phyloP scores from a whole-genome alignment of 2,329 filamentous ascomycete genomes.

The Colletotrichum liaoningense region DNA sequence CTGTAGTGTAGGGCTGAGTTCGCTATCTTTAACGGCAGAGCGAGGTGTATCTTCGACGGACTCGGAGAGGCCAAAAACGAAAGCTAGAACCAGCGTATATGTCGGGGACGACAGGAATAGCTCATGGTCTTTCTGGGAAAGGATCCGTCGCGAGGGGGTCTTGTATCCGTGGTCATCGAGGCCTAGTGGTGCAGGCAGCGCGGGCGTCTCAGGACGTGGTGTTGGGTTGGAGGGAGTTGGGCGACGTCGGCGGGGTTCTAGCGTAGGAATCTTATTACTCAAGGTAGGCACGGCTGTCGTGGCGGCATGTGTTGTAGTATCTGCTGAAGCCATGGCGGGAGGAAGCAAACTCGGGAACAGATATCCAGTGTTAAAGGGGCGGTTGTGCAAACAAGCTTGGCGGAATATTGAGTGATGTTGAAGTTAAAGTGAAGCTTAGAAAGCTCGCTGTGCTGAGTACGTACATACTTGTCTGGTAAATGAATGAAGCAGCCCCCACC shows the following conservation, averaged over 20 bases:
- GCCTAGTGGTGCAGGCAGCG: slow-evolving; percentile 75
- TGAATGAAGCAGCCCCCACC: background rate
- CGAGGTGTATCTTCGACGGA: slow-evolving; percentile 78
- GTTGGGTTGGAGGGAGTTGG: slow-evolving; percentile 62
- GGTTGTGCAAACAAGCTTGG: background rate
- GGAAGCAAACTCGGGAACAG: background rate
- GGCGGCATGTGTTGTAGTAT: background rate
- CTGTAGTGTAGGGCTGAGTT: slow-evolving; percentile 69
- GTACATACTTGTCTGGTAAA: background rate
- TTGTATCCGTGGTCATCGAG: slow-evolving; percentile 70
- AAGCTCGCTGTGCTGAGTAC: background rate
- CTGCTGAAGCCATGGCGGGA: slow-evolving; percentile 20
- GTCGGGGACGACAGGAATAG: slow-evolving; percentile 83
- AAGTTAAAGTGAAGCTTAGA: background rate
- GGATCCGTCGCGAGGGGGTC: slow-evolving; percentile 80
- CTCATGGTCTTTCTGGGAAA: slow-evolving; percentile 83
- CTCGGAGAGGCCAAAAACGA: slow-evolving; percentile 88
- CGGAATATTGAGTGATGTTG: background rate
- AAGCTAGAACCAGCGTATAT: slow-evolving; percentile 81
- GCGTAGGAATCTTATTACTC: slow-evolving; percentile 66
- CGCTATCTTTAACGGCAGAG: slow-evolving; percentile 67
- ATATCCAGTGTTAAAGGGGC: background rate
- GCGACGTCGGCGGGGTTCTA: slow-evolving; percentile 72
- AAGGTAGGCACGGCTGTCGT: background rate
- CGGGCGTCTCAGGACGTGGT: slow-evolving; percentile 81